Percentiles rank a stretch among this genome's conserved stretches.
These are phyloP conservation scores for Colletotrichum echinochloae DNA, from an alignment of 2,329 filamentous ascomycete species.

Conservation along the genomic window DNA sequence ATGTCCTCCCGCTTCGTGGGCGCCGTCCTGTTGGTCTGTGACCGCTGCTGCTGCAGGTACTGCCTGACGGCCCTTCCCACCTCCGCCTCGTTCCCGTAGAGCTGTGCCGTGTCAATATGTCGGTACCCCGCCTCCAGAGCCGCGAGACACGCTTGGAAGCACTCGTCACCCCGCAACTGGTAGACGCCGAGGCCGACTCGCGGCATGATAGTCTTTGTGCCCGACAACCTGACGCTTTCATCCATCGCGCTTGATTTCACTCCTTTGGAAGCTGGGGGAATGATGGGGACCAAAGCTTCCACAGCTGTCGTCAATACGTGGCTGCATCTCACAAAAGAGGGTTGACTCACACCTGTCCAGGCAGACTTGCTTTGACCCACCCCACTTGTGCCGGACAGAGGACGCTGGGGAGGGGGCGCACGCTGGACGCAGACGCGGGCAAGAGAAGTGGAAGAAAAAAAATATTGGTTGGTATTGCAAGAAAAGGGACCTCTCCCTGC, in stretches of 20 bases:
- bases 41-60: constrained; percentile 57
- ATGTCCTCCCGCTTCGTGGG: constrained; percentile 63
- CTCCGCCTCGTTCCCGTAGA: constrained; percentile 75
- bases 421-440: not conserved
- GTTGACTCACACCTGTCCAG: not conserved
- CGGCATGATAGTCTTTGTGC: constrained; percentile 61
- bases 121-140: constrained; percentile 71
- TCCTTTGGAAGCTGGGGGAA: not conserved
- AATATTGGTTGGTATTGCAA: constrained; percentile 5
- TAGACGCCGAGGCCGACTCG: constrained; percentile 80
- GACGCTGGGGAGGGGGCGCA: not conserved
- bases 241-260: constrained; percentile 20
- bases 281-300: not conserved
- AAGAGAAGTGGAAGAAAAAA: not conserved
- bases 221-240: constrained; percentile 43
- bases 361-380: not conserved
- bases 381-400: constrained; percentile 3
- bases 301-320: not conserved
- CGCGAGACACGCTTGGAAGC: constrained; percentile 67
- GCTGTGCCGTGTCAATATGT: constrained; percentile 72
- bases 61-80: constrained; percentile 73
- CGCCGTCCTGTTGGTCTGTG: not conserved
- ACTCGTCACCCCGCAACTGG: constrained; percentile 65
- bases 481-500: not conserved
- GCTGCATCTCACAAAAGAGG: not conserved